Base-by-base conservation (phyloP, 106 monocot species). In the Allium cepa region DNA sequence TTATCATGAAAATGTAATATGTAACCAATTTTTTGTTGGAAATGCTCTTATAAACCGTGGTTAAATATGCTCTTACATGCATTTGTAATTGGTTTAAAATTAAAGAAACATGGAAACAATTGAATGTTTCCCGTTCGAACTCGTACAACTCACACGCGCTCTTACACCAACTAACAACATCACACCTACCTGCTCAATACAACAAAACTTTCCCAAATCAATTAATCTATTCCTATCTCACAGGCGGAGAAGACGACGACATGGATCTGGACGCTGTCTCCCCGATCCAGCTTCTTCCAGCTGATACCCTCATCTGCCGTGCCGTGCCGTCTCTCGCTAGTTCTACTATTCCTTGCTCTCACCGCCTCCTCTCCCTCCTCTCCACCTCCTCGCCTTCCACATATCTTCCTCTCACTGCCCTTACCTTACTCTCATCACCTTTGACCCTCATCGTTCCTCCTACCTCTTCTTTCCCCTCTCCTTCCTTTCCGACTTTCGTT, bases 371-470 rank as follows among this genome's bases (percentile, higher is more conserved):
- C 83, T 83, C 56, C 90, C 85, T 5, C 60, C 76, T 7, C 76
- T 83, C 63, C 75, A 46, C 11, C 82, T 90, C 53, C 83, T 90
- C 61, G 85, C 90, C 53, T 80, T 90, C 67, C 85, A 82, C 47
- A 82, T 78, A 52, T 72, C 72, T 6, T 83, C 53, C 81, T 63
- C 58, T 72, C 55, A 27, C 72, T 18, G 13, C 59, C 46, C 71
- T 68, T 69, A 67, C 15, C 22, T 51, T 52, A 62, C 66, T 56
- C 75, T 79, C 67, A 74, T 77, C 62, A 17, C 83, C 63, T 51
- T 69, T 73, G 56, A 47, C 50, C 77, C 66, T n/a, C 71, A 70
- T 78, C 65, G 80, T 73, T 60, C 69, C 60, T 45, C 76, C 68
- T 61, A 83, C 66, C 78, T 85, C 75, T 46, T 60, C 47, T 76